A percentile compares a stretch with the other conserved stretches of the same genome.
Conservation (phyloP, 2,329 filamentous ascomycete species). For the Exophiala lecanii-corni region DNA sequence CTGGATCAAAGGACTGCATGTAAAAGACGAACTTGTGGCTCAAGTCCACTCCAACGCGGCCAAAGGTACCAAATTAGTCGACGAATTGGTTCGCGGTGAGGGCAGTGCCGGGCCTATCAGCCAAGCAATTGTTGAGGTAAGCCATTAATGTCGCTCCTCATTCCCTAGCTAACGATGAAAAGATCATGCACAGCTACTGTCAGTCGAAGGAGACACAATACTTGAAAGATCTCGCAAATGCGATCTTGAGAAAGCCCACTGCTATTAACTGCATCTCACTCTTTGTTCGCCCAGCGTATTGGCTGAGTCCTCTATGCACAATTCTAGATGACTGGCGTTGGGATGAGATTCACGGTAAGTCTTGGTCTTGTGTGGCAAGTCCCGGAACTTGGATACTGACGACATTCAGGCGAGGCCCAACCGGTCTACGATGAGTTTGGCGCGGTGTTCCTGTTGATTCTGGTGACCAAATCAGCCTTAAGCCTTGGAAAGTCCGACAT, state of each 20-base stretch:
- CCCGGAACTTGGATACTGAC: constrained; percentile 26
- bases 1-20: constrained; percentile 65
- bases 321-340: constrained; percentile 61
- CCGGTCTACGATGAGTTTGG: constrained; percentile 64
- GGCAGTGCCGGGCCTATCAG: constrained; percentile 77
- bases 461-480: constrained; percentile 56
- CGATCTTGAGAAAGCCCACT: constrained; percentile 51
- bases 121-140: constrained; percentile 67
- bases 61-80: constrained; percentile 68
- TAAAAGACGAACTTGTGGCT: constrained; percentile 71
- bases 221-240: constrained; percentile 56
- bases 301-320: constrained; percentile 55
- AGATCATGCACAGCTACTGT: constrained; percentile 54
- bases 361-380: not conserved
- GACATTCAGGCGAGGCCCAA: constrained; percentile 51
- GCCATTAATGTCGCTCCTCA: constrained; percentile 21
- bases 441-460: constrained; percentile 54
- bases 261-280: constrained; percentile 57
- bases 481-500: constrained; percentile 49
- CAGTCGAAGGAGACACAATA: constrained; percentile 59
- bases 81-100: constrained; percentile 73
- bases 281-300: constrained; percentile 53
- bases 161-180: constrained; percentile 8
- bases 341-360: constrained; percentile 56
- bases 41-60: constrained; percentile 71